Base-by-base conservation (phyloP, 768 basidiomycete species). In the Rhizopogon rudus region DNA sequence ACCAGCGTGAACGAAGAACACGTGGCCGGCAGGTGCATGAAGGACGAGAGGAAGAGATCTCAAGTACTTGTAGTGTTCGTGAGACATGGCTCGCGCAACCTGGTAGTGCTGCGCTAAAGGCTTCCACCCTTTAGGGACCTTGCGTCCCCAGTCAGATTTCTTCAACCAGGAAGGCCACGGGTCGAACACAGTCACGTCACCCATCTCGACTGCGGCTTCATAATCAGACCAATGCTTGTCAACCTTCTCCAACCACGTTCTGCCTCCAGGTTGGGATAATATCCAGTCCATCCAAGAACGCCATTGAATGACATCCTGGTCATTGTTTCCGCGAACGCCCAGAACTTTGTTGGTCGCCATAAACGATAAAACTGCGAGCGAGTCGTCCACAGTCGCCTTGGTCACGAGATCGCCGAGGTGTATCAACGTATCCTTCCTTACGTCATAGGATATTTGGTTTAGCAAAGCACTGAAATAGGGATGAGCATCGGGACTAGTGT, bases 241-340 rank as follows among this genome's bases (percentile, higher is more conserved):
- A n/a, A 83, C 57, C 10, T 76, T 63, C 7, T 67, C 58, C 6
- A 93, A 75, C 84, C 90, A 93, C 25, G 73, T 64, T 25, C 51
- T 64, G 1, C 76, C 78, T 6, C 63, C 70, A 0, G 75, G 70
- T 25, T 78, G 65, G 7, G 68, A 57, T 13, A 68, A 58, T 54
- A 95, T 83, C 91, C 92, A 96, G 16, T 87, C 76, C 50, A 90
- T 79, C 92, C 93, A 98, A 1, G 78, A 74, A 25, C 85, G 78
- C 95, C 95, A 97, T 71, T 96, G 89, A 44, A 98, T 79, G 43
- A 94, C 82, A 58, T 80, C 80, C 70, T 98, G 93, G 72, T 98
- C 95, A 65, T 98, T 92, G 67, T 98, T 98, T 0, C 96, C 95
- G 31, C 95, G 83, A 3, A 97, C 92, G 14, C 93, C 93, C 22